phyloP scores from a whole-genome alignment of 768 basidiomycete genomes.

The Termitomyces sp. region DNA sequence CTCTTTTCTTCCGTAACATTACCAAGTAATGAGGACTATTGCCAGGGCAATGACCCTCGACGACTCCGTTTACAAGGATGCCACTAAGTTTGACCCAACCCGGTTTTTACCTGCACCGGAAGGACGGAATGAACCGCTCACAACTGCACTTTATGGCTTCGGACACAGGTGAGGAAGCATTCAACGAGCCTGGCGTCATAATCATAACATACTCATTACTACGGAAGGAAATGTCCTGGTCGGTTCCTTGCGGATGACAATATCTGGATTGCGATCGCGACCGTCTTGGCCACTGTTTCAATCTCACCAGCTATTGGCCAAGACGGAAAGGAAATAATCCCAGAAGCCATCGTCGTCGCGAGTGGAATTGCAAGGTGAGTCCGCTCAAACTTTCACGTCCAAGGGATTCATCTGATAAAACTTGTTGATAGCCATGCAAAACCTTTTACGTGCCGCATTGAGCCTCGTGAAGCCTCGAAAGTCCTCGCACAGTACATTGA shows the following conservation, averaged over 20 bases:
- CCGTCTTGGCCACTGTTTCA: slow-evolving; percentile 23
- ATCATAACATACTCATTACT: not conserved
- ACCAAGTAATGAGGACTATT: not conserved
- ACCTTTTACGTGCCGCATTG: not conserved
- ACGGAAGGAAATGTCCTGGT: slow-evolving; percentile 34
- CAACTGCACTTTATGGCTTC: slow-evolving; percentile 17
- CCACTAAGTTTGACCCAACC: slow-evolving; percentile 36
- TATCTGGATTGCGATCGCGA: slow-evolving; percentile 22
- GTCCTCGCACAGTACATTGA: not conserved
- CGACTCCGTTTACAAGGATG: slow-evolving; percentile 30
- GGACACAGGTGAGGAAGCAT: slow-evolving; percentile 17
- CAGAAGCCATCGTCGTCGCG: slow-evolving; percentile 4
- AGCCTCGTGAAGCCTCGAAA: not conserved
- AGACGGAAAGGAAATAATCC: slow-evolving; percentile 30
- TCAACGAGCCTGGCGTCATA: not conserved
- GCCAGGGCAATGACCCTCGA: slow-evolving; percentile 38
- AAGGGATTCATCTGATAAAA: not conserved
- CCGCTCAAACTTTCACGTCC: not conserved
- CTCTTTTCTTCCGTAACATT: not conserved
- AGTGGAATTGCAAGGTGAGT: not conserved
- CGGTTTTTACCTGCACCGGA: slow-evolving; percentile 27
- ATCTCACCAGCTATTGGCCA: slow-evolving; percentile 29
- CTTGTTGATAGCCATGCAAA: not conserved
- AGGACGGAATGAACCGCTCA: slow-evolving; percentile 7
- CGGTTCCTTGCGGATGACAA: slow-evolving; percentile 36